Base-by-base conservation (phyloP, 2,329 filamentous ascomycete species). In the Ophiostoma piceae region DNA sequence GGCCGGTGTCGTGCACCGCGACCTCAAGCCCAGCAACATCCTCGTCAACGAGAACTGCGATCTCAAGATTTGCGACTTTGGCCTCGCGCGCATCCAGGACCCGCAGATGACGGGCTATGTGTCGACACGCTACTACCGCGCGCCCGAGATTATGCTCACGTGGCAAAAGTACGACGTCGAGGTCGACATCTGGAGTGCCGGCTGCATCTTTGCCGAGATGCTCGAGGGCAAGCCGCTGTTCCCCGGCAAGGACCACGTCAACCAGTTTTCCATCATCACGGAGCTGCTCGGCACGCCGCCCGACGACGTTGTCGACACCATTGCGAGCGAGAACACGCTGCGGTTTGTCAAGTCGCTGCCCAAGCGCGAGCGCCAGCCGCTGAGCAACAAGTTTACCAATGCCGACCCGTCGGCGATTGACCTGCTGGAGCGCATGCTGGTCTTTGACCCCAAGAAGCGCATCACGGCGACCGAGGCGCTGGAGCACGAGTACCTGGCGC, bases 161-260 rank as follows among this genome's bases (percentile, higher is more conserved):
- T 99, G 95, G 95, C 95, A 99, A 84, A 99, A 99, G 83, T 99
- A 99, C 82, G 95, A 99, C 76, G 90, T 98, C 66, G 95, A 98
- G 82, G 95, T 99, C 71, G 95, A 99, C 79, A 97, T 99, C 78
- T 99, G 95, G 95, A 98, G 95, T 79, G 94, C 94, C 22, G 95
- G 95, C 72, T 99, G 95, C 82, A 99, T 99, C 78, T 98, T 99
- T 76, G 95, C 95, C 60, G 95, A 99, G 82, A 99, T 99, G 95
- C 86, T 99, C 71, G 94, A 97, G 82, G 95, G 95, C 78, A 98
- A 98, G 83, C 95, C 95, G 41, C 83, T 99, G 29, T 99, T 99
- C 85, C 95, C 95, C 0, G 95, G 95, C 79, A 99, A 99, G 83
- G 95, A 99, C 78, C 95, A 99, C 78, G 95, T 99, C 80, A 97